Evolutionary conservation across 2,329 filamentous ascomycete species (phyloP).

Genomic region (Aureobasidium namibiae): DNA sequence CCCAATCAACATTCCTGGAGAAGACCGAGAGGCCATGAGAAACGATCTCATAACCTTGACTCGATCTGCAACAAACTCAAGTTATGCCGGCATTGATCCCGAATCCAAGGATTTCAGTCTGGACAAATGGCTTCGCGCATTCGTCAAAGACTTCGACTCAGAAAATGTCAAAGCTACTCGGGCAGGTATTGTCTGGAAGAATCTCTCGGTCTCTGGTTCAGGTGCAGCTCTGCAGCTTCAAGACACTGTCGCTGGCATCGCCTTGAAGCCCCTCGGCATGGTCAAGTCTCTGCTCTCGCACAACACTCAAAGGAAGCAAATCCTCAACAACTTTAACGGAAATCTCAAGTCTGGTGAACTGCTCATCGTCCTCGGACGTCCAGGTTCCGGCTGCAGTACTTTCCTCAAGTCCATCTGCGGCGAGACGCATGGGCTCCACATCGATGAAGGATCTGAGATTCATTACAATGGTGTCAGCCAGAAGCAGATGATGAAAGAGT

Average conservation of each 20-base stretch:
- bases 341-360: slow-evolving; percentile 43
- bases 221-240: slow-evolving; percentile 62
- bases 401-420: slow-evolving; percentile 55
- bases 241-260: slow-evolving; percentile 53
- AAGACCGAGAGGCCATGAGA: not conserved
- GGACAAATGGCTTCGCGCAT: slow-evolving; percentile 44
- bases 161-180: slow-evolving; percentile 47
- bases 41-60: not conserved
- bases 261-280: slow-evolving; percentile 45
- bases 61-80: slow-evolving; percentile 24
- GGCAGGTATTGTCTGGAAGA: slow-evolving; percentile 56
- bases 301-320: slow-evolving; percentile 35
- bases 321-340: slow-evolving; percentile 47
- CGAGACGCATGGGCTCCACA: slow-evolving; percentile 49
- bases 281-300: slow-evolving; percentile 26
- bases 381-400: slow-evolving; percentile 57
- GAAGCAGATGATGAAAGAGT: slow-evolving; percentile 45
- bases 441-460: slow-evolving; percentile 44
- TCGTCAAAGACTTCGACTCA: slow-evolving; percentile 43
- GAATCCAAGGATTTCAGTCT: slow-evolving; percentile 44
- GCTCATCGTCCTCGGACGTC: slow-evolving; percentile 52
- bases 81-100: slow-evolving; percentile 42
- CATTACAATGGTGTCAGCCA: slow-evolving; percentile 46
- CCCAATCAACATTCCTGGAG: not conserved
- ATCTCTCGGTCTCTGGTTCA: slow-evolving; percentile 59